Base-by-base conservation (phyloP, 352 stramenopile species). In the Phytophthora brassicae region DNA sequence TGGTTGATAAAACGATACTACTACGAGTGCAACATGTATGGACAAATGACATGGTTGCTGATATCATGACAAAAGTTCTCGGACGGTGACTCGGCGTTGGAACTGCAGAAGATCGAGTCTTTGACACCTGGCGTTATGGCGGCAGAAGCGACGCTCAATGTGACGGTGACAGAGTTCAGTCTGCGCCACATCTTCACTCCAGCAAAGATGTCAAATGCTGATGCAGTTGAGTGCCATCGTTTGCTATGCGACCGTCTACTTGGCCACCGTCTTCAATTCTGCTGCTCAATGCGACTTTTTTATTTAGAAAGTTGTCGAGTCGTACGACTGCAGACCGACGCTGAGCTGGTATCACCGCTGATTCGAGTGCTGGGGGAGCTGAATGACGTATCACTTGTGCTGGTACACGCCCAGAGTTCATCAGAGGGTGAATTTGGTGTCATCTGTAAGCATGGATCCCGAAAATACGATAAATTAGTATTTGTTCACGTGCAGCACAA, bases 11-110 rank as follows among this genome's bases (percentile, higher is more conserved):
- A 6, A 50, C 57, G 7, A n/a, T n/a, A n/a, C 0, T 46, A 11
- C 29, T 75, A 1, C 16, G 38, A 17, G 39, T 57, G 22, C 17
- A 55, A 12, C 36, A 57, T 24, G 41, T 53, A 9, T 28, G 56
- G 5, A 72, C 70, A 0, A 56, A 72, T 24, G 58, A 67, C 26
- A 38, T 64, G 52, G 14, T 66, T 3, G 50, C 65, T 0, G 70
- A 74, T 38, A 64, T 67, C 6, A 35, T 74, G 14, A 71, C 60
- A 3, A 77, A 77, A 36, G 31, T 36, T 0, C 47, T 77, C 4
- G 55, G 26, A 1, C 16, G 19, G n/a, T n/a, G 43, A 48, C 12
- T 44, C 60, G 5, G 2, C 19, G 2, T 14, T 73, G n/a, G 11
- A 70, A 41, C 24, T 70, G 5, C 20, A 64, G 22, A 51, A 17